Evolutionary conservation across 1,139 yeast genomes (phyloP).

Genomic region (Sugiyamaella sp.): DNA sequence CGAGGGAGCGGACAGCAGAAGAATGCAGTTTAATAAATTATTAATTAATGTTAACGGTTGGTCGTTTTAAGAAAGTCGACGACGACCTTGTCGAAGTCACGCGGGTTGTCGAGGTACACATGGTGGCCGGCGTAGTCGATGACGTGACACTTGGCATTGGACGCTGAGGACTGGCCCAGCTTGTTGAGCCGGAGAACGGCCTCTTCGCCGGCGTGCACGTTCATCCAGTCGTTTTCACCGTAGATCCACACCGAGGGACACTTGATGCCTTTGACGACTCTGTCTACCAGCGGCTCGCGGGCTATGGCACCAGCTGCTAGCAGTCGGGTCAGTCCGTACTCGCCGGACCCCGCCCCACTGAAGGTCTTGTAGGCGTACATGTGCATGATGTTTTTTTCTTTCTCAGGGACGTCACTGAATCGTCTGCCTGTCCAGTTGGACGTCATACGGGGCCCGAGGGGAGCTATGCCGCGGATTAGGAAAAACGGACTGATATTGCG

Average conservation of each 20-base stretch:
- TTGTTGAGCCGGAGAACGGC: conserved; percentile 44
- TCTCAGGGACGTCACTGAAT: conserved; percentile 38
- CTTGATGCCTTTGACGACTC: conserved; percentile 42
- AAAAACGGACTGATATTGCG: conserved; percentile 44
- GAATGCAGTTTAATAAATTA: neutral
- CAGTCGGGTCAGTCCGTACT: conserved; percentile 61
- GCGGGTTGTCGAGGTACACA: conserved; percentile 72
- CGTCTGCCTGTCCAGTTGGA: conserved; percentile 45
- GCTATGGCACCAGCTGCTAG: conserved; percentile 75
- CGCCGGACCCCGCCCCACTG: conserved; percentile 62
- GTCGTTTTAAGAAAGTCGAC: conserved; percentile 43
- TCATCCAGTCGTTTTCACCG: conserved; percentile 90
- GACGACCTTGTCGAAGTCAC: conserved; percentile 57
- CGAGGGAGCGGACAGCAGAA: neutral
- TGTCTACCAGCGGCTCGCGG: conserved; percentile 69
- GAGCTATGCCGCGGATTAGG: conserved; percentile 41
- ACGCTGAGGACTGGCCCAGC: conserved; percentile 40
- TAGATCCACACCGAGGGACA: conserved; percentile 58
- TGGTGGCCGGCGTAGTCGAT: conserved; percentile 74
- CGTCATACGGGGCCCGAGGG: conserved; percentile 44
- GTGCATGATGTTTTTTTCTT: conserved; percentile 44
- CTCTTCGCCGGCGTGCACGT: conserved; percentile 66
- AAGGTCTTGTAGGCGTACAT: conserved; percentile 63
- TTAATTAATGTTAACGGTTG: too few relatives aligned
- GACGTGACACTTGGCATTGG: conserved; percentile 47